Conservation (phyloP, 202 grass and related monocot genomes). For the Carex arenaria region DNA sequence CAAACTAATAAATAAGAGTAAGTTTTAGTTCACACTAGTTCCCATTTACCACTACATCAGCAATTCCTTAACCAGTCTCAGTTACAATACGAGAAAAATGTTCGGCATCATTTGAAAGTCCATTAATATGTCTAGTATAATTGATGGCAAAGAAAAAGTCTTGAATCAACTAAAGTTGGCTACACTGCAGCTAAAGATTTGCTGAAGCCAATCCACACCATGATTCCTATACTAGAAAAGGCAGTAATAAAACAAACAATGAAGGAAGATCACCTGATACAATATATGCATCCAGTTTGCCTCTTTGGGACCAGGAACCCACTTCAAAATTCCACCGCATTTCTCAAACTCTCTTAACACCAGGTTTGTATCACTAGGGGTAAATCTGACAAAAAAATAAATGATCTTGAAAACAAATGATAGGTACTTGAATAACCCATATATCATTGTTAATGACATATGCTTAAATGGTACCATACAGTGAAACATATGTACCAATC, state of each 20-base stretch:
- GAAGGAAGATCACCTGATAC: slow-evolving; percentile 58
- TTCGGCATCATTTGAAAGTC: neutral
- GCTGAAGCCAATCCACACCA: neutral
- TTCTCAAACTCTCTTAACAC: slow-evolving; percentile 92
- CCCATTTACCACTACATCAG: neutral
- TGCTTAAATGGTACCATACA: neutral
- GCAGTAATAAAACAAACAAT: neutral
- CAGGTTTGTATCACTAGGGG: slow-evolving; percentile 62
- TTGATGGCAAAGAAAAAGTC: neutral
- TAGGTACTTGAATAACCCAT: neutral
- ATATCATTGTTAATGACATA: neutral
- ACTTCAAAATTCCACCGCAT: slow-evolving; percentile 78
- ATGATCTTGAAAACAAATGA: neutral
- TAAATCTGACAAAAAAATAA: slow-evolving; percentile 52
- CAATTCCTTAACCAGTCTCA: neutral
- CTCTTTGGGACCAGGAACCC: slow-evolving; percentile 70
- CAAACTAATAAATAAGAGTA: neutral
- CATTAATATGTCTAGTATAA: neutral
- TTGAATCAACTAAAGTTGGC: neutral
- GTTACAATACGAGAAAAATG: neutral
- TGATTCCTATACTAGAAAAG: neutral
- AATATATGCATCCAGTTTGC: slow-evolving; percentile 97
- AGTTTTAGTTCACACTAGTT: neutral
- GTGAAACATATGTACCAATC: neutral
- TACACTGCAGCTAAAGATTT: neutral